A percentile compares a stretch with the other conserved stretches of the same genome.
Evolutionary conservation across 2,329 filamentous ascomycete species (phyloP).

Genomic region (Leptosphaerulina australis): DNA sequence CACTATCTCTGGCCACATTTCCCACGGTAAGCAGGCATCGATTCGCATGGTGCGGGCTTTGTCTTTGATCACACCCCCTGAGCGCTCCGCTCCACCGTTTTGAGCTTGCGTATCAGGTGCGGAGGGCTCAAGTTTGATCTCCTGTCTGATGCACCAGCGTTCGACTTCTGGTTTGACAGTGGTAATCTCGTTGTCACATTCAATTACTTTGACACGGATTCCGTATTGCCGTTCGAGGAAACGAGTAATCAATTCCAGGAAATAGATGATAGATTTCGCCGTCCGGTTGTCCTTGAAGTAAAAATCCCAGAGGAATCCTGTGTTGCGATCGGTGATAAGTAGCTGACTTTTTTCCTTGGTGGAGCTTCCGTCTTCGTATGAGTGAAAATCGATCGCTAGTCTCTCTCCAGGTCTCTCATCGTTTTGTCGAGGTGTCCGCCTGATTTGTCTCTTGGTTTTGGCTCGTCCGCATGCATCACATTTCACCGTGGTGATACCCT

Average conservation of each 20-base stretch:
- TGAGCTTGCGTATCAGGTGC: constrained; percentile 13
- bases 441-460: not conserved
- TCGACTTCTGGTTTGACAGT: constrained; percentile 1
- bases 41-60: constrained; percentile 9
- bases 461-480: not conserved
- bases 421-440: not conserved
- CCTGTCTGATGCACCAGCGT: not conserved
- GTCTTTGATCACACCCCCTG: constrained; percentile 11
- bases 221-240: constrained; percentile 1
- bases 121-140: constrained; percentile 13
- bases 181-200: constrained; percentile 4
- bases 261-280: constrained; percentile 1
- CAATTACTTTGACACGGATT: constrained; percentile 12
- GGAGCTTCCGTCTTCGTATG: constrained; percentile 2
- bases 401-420: not conserved
- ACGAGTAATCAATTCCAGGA: not conserved
- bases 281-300: constrained; percentile 7
- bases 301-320: not conserved
- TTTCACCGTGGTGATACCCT: not conserved
- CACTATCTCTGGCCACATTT: constrained; percentile 3
- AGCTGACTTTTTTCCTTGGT: constrained; percentile 7
- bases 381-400: constrained; percentile 7
- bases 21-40: constrained; percentile 5
- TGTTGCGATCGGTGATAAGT: not conserved
- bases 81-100: constrained; percentile 12